Percentiles rank a stretch among this genome's conserved stretches.
Evolutionary conservation across 805 yeast species (phyloP).

Genomic region (Cyberlindnera nakhonratchasimensis): DNA sequence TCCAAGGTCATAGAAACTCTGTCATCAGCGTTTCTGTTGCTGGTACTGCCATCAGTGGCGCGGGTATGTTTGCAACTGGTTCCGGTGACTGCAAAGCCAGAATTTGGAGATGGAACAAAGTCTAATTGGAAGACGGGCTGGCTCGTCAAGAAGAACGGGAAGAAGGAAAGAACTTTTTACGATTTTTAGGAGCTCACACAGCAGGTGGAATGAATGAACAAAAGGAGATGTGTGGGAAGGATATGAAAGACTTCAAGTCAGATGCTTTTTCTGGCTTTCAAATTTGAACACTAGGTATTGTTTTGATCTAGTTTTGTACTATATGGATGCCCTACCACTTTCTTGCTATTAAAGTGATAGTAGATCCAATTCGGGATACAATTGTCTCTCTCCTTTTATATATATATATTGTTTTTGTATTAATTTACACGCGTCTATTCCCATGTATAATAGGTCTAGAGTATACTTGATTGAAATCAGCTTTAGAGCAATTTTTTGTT

Average conservation of each 20-base stretch:
- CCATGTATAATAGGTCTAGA: too few species aligned
- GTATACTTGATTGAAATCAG: too few species aligned
- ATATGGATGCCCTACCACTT: background rate
- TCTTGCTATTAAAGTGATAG: background rate
- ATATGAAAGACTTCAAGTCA: background rate
- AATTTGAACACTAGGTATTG: background rate
- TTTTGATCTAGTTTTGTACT: background rate
- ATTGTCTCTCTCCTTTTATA: background rate
- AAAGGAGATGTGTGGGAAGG: background rate
- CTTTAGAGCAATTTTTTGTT: too few species aligned
- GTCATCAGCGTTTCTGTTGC: conserved; percentile 93
- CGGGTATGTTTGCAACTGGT: conserved; percentile 93
- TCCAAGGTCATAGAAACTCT: conserved; percentile 95
- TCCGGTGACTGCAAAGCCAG: conserved; percentile 97
- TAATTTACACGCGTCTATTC: too few species aligned
- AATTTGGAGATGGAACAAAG: conserved; percentile 83
- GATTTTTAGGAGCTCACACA: background rate
- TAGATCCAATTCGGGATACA: background rate
- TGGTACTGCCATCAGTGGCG: conserved; percentile 65
- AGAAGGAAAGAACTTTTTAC: background rate
- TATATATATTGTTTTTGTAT: background rate
- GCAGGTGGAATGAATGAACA: background rate
- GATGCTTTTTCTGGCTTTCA: background rate
- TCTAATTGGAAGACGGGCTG: conserved; percentile 18
- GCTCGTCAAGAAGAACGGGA: conserved; percentile 7